Evolutionary conservation across 345 rosid species (phyloP).

Genomic region (Brassica incana): DNA sequence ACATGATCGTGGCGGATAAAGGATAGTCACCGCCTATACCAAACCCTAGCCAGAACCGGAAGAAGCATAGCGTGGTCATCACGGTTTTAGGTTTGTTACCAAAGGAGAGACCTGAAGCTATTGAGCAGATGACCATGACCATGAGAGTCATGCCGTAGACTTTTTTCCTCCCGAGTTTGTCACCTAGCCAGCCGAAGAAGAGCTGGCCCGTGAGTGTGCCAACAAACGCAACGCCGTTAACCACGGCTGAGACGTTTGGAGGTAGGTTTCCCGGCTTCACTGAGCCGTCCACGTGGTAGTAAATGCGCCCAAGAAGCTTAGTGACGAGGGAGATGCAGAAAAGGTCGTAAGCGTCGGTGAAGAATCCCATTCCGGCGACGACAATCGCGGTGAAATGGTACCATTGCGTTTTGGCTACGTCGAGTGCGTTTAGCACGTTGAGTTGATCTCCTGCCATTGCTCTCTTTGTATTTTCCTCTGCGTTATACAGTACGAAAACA

Average conservation of each 20-base stretch:
- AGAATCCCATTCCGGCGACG: slow-evolving; percentile 85
- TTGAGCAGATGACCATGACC: slow-evolving; percentile 67
- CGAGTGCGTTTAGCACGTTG: slow-evolving; percentile 66
- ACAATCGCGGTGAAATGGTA: slow-evolving; percentile 79
- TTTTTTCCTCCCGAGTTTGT: slow-evolving; percentile 69
- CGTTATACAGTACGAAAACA: background rate
- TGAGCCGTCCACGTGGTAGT: slow-evolving; percentile 68
- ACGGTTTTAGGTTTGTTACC: slow-evolving; percentile 52
- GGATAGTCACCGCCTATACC: slow-evolving; percentile 89
- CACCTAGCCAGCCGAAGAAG: slow-evolving; percentile 86
- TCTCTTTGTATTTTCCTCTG: slow-evolving; percentile 17
- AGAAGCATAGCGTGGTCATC: slow-evolving; percentile 72
- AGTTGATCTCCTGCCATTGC: slow-evolving; percentile 56
- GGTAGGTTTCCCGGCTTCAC: slow-evolving; percentile 64
- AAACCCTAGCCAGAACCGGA: slow-evolving; percentile 84
- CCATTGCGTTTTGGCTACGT: slow-evolving; percentile 77
- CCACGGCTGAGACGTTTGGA: slow-evolving; percentile 71
- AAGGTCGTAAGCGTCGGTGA: slow-evolving; percentile 82
- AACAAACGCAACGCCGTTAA: slow-evolving; percentile 71
- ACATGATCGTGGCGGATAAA: slow-evolving; percentile 81
- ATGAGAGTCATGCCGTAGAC: slow-evolving; percentile 77
- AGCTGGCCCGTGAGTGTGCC: slow-evolving; percentile 76
- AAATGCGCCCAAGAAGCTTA: slow-evolving; percentile 73
- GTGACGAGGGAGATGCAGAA: slow-evolving; percentile 85
- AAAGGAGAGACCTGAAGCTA: slow-evolving; percentile 71